A percentile compares a stretch with the other conserved stretches of the same genome.
Conservation (phyloP, 2,329 filamentous ascomycete species). For the Macroventuria anomochaeta region DNA sequence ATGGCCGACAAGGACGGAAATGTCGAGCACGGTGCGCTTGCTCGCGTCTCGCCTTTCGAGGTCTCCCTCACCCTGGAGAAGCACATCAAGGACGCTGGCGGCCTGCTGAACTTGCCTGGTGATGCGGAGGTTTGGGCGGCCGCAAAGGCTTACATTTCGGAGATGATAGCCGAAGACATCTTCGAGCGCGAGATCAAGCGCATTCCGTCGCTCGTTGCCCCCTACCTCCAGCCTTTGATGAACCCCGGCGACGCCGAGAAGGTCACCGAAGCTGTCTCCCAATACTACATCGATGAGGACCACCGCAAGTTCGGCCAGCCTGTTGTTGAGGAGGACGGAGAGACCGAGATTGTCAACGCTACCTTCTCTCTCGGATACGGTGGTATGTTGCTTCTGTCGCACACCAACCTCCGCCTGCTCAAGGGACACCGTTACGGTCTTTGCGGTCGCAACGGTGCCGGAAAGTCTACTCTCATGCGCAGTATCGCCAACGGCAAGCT, state of each 20-base stretch:
- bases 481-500: slow-evolving; percentile 95
- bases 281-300: slow-evolving; percentile 82
- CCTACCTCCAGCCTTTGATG: slow-evolving; percentile 78
- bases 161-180: slow-evolving; percentile 86
- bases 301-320: slow-evolving; percentile 85
- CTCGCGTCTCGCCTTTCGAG: slow-evolving; percentile 73
- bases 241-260: slow-evolving; percentile 66
- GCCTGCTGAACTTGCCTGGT: slow-evolving; percentile 66
- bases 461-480: slow-evolving; percentile 99
- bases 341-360: slow-evolving; percentile 95
- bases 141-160: slow-evolving; percentile 75
- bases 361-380: slow-evolving; percentile 97
- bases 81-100: slow-evolving; percentile 74
- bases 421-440: slow-evolving; percentile 98
- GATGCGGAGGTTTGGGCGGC: slow-evolving; percentile 68
- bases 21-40: slow-evolving; percentile 62
- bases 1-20: slow-evolving; percentile 70
- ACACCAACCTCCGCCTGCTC: slow-evolving; percentile 91
- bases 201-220: slow-evolving; percentile 70
- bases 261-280: slow-evolving; percentile 75
- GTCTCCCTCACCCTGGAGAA: slow-evolving; percentile 76
- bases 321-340: slow-evolving; percentile 86
- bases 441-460: slow-evolving; percentile 94
- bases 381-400: slow-evolving; percentile 94
- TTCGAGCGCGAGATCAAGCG: slow-evolving; percentile 81